A percentile compares a stretch with the other conserved stretches of the same genome.
These are phyloP conservation scores for Talaromyces sp. DNA, from an alignment of 2,329 filamentous ascomycete genomes.

Conservation along the genomic window DNA sequence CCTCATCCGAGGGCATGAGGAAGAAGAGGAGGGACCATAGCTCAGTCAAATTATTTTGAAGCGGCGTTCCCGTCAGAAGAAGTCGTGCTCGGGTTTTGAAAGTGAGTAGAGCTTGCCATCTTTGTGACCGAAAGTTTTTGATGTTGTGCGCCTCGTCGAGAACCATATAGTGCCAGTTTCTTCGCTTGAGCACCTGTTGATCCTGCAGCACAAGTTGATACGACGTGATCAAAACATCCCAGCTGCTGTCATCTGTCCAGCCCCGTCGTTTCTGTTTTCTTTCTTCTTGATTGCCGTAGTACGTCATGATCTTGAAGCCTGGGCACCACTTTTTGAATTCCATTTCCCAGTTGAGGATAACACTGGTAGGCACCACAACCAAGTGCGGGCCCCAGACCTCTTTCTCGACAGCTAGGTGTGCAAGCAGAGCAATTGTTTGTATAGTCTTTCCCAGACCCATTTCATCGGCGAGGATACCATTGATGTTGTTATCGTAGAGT, in stretches of 20 bases:
- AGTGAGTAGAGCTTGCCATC: conserved; percentile 91
- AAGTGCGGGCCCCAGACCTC: conserved; percentile 94
- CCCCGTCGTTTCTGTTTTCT: conserved; percentile 84
- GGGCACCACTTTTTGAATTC: conserved; percentile 99
- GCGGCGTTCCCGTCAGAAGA: conserved; percentile 84
- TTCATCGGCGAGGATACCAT: conserved; percentile 94
- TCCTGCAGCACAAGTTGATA: conserved; percentile 96
- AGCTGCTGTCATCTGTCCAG: conserved; percentile 88
- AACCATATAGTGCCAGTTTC: conserved; percentile 96
- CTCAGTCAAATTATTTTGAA: conserved; percentile 96
- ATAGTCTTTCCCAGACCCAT: conserved; percentile 99
- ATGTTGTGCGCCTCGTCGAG: conserved; percentile 99
- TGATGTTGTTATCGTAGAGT: conserved; percentile 85
- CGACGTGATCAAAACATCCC: conserved; percentile 97
- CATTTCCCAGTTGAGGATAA: conserved; percentile 99
- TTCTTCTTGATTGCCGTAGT: conserved; percentile 92
- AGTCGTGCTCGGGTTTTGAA: conserved; percentile 88
- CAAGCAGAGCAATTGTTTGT: conserved; percentile 89
- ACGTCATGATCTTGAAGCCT: conserved; percentile 95
- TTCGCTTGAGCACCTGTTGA: conserved; percentile 84
- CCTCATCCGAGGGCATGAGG: conserved; percentile 77
- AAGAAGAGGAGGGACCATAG: conserved; percentile 97
- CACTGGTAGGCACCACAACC: conserved; percentile 93
- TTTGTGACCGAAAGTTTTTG: conserved; percentile 97
- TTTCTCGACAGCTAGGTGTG: conserved; percentile 84